These are phyloP conservation scores for Plenodomus tracheiphilus DNA, from an alignment of 2,329 filamentous ascomycete species.

Conservation along the genomic window DNA sequence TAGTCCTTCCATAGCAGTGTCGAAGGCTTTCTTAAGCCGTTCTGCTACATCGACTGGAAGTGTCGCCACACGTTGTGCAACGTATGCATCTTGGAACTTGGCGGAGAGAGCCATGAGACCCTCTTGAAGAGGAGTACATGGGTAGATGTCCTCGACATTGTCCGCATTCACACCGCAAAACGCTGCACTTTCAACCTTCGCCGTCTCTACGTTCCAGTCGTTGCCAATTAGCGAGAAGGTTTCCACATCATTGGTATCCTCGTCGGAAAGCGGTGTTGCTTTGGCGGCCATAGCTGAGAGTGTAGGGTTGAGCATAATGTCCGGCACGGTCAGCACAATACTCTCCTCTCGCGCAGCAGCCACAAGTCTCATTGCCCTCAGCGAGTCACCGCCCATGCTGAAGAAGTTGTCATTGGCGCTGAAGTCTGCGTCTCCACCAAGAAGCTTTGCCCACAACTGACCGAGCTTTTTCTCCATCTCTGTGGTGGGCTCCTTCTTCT, in stretches of 20 bases:
- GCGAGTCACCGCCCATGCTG: slow-evolving; percentile 55
- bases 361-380: slow-evolving; percentile 60
- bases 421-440: slow-evolving; percentile 39
- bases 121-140: slow-evolving; percentile 49
- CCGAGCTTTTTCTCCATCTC: slow-evolving; percentile 37
- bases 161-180: slow-evolving; percentile 31
- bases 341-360: slow-evolving; percentile 56
- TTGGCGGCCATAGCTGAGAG: slow-evolving; percentile 52
- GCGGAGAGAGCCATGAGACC: slow-evolving; percentile 46
- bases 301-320: slow-evolving; percentile 56
- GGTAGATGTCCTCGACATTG: slow-evolving; percentile 46
- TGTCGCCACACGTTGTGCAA: slow-evolving; percentile 43
- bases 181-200: slow-evolving; percentile 43
- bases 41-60: slow-evolving; percentile 38
- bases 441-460: slow-evolving; percentile 36
- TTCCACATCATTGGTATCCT: slow-evolving; percentile 26
- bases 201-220: slow-evolving; percentile 34
- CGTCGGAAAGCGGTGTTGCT: slow-evolving; percentile 25
- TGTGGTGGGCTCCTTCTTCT: slow-evolving; percentile 50
- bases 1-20: slow-evolving; percentile 32
- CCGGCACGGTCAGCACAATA: slow-evolving; percentile 57
- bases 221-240: slow-evolving; percentile 39
- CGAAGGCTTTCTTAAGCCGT: slow-evolving; percentile 43
- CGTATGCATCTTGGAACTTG: slow-evolving; percentile 43
- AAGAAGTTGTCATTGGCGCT: slow-evolving; percentile 48